Conservation (phyloP, 441 rosid species). For the Gossypium schwendimanii region DNA sequence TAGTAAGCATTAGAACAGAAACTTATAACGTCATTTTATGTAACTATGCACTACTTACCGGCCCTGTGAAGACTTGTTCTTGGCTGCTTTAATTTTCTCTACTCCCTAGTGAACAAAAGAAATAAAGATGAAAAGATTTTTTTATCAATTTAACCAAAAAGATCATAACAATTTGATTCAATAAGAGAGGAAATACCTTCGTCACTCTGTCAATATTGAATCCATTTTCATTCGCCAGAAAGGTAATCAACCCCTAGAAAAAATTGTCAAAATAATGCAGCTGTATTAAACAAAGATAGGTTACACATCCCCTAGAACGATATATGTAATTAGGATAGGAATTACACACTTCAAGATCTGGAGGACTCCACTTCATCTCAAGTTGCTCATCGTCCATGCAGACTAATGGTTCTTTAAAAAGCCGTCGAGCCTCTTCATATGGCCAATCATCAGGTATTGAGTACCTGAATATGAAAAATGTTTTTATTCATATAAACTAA, state of each 20-base stretch:
- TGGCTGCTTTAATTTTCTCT: conserved; percentile 88
- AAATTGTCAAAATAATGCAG: conserved; percentile 6
- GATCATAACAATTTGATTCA: neutral
- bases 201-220: conserved; percentile 78
- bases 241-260: conserved; percentile 54
- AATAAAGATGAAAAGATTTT: neutral
- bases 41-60: conserved; percentile 43
- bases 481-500: neutral
- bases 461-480: conserved; percentile 42
- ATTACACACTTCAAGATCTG: conserved; percentile 57
- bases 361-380: conserved; percentile 75
- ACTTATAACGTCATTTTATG: neutral
- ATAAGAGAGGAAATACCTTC: conserved; percentile 40
- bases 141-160: conserved; percentile 14
- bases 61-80: conserved; percentile 91
- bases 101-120: conserved; percentile 47
- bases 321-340: neutral
- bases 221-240: conserved; percentile 82
- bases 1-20: conserved; percentile 9
- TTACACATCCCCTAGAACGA: neutral
- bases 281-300: neutral
- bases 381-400: conserved; percentile 52
- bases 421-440: conserved; percentile 67
- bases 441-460: conserved; percentile 91
- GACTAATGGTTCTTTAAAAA: conserved; percentile 81